These are phyloP conservation scores for Biscogniauxia mediterranea DNA, from an alignment of 2,329 filamentous ascomycete species.

Conservation along the genomic window DNA sequence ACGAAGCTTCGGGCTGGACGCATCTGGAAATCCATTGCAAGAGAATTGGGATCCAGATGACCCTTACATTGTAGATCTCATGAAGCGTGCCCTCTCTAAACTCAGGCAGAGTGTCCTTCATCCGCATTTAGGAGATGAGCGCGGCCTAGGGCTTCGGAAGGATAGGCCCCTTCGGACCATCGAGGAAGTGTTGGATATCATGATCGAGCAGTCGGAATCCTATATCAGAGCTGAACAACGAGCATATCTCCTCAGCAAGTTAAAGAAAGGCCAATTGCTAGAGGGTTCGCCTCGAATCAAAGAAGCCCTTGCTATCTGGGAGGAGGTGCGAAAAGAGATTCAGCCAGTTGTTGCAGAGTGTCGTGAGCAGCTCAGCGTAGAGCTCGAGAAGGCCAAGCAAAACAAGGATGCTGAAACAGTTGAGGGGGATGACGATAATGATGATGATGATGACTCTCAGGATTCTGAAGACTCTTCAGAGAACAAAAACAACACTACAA, in stretches of 20 bases:
- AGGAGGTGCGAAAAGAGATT: conserved; percentile 50
- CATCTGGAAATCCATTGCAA: conserved; percentile 59
- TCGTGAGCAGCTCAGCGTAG: conserved; percentile 57
- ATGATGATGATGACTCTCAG: conserved; percentile 6
- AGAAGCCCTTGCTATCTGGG: conserved; percentile 71
- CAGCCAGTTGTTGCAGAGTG: conserved; percentile 59
- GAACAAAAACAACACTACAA: conserved; percentile 35
- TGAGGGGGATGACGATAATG: conserved; percentile 22
- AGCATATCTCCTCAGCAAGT: conserved; percentile 57
- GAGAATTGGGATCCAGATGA: conserved; percentile 66
- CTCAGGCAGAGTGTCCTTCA: conserved; percentile 83
- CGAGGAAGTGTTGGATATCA: conserved; percentile 80
- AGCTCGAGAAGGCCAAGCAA: conserved; percentile 41
- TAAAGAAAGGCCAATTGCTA: conserved; percentile 73
- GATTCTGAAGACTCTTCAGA: conserved; percentile 30
- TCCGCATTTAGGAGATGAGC: conserved; percentile 52
- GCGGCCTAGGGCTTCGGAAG: conserved; percentile 59
- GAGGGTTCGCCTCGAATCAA: conserved; percentile 69
- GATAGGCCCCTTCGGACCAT: conserved; percentile 74
- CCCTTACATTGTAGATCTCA: conserved; percentile 57
- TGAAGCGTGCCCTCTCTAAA: conserved; percentile 76
- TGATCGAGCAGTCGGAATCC: conserved; percentile 83
- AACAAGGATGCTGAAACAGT: conserved; percentile 13
- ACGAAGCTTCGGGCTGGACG: conserved; percentile 63
- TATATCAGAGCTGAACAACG: conserved; percentile 68